Conservation (phyloP, 257 asterid species). For the Solanum gandarillasii region DNA sequence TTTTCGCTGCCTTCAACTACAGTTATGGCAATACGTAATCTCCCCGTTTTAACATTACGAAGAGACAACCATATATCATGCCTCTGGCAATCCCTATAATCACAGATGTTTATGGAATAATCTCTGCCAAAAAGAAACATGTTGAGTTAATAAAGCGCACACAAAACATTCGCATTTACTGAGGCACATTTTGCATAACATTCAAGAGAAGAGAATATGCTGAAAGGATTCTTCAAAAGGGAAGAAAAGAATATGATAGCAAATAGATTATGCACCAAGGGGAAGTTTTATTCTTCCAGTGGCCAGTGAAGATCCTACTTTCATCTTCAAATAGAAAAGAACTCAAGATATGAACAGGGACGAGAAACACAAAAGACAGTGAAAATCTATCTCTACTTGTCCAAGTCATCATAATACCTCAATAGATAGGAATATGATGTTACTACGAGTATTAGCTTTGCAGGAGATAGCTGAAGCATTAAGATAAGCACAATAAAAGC, state of each 20-base stretch:
- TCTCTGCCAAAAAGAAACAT: slow-evolving; percentile 31
- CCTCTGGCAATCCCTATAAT: slow-evolving; percentile 67
- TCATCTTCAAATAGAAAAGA: background rate
- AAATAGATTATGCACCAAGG: background rate
- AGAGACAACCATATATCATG: slow-evolving; percentile 91
- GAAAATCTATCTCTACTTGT: background rate
- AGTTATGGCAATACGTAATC: slow-evolving; percentile 76
- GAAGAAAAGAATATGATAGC: background rate
- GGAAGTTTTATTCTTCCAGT: background rate
- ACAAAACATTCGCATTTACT: background rate
- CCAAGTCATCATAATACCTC: background rate
- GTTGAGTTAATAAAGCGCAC: background rate
- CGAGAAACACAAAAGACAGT: background rate
- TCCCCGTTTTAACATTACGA: slow-evolving; percentile 65
- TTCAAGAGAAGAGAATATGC: background rate
- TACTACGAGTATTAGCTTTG: background rate
- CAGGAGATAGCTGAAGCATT: background rate
- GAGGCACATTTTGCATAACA: background rate
- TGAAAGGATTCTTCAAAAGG: background rate
- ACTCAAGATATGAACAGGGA: background rate
- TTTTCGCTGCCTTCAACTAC: slow-evolving; percentile 44
- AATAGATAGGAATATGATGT: background rate
- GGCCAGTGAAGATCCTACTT: background rate
- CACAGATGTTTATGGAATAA: slow-evolving; percentile 46
- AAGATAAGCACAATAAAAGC: background rate